Evolutionary conservation across 257 asterid genomes (phyloP).

Genomic region (Plectranthus barbatus): DNA sequence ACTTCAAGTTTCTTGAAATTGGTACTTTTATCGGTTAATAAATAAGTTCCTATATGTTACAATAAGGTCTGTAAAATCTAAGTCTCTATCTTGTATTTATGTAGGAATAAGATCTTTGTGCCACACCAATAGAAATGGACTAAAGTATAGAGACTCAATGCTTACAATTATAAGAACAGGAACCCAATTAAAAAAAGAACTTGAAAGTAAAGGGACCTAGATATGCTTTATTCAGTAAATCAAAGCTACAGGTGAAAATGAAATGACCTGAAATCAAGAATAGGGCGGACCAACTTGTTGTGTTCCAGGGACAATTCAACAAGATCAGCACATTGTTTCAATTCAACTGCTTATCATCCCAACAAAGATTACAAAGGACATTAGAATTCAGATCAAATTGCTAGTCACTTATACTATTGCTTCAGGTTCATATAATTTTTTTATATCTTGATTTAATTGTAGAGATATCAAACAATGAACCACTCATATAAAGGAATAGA

Average conservation of each 20-base stretch:
- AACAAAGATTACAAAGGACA: slow-evolving; percentile 17
- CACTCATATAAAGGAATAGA: slow-evolving; percentile 3
- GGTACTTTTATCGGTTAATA: not conserved
- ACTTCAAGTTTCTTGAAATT: not conserved
- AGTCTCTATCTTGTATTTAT: not conserved
- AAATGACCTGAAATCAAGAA: slow-evolving; percentile 95
- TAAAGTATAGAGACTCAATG: not conserved
- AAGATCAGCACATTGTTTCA: slow-evolving; percentile 74
- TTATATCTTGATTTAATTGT: not conserved
- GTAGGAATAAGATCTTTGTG: not conserved
- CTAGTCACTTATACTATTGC: not conserved
- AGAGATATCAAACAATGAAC: not conserved
- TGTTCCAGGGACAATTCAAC: slow-evolving; percentile 96
- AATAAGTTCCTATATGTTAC: not conserved
- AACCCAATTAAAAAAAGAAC: not conserved
- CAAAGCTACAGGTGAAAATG: slow-evolving; percentile 16
- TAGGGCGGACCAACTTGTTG: slow-evolving; percentile 98
- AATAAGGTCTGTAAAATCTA: not conserved
- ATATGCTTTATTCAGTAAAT: not conserved
- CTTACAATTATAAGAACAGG: not conserved
- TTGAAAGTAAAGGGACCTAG: not conserved
- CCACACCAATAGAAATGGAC: not conserved
- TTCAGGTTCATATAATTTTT: not conserved
- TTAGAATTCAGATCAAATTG: slow-evolving; percentile 15
- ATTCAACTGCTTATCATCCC: slow-evolving; percentile 58